A percentile compares a stretch with the other conserved stretches of the same genome.
phyloP scores from a whole-genome alignment of 495 filamentous ascomycete genomes.

The Cercophora samala region DNA sequence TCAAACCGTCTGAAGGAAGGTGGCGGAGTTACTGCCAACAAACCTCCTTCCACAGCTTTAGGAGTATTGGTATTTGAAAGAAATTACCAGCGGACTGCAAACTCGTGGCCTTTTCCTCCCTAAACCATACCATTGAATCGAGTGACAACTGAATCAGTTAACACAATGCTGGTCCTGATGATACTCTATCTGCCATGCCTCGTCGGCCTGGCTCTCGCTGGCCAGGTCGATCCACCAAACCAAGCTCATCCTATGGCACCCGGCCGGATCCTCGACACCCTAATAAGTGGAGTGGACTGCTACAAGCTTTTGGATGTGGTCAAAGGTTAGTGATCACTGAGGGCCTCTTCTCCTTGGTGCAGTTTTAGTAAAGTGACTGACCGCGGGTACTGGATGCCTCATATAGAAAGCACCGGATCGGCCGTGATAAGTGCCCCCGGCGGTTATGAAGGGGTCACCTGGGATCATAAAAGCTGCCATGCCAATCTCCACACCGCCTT shows the following conservation, averaged over 20 bases:
- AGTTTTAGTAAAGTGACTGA: too few relatives aligned
- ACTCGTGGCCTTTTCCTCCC: not conserved
- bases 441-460: too few relatives aligned
- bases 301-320: not conserved
- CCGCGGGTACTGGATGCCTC: too few relatives aligned
- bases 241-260: not conserved
- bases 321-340: not conserved
- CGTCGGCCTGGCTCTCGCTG: not conserved
- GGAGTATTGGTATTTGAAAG: too few relatives aligned
- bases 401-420: too few relatives aligned
- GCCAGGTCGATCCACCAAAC: not conserved
- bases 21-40: too few relatives aligned
- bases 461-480: too few relatives aligned
- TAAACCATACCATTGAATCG: not conserved
- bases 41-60: too few relatives aligned
- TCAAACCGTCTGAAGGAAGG: too few relatives aligned
- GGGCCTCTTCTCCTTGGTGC: too few relatives aligned
- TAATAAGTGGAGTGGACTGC: not conserved
- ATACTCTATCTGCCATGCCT: not conserved
- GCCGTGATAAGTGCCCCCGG: too few relatives aligned
- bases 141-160: not conserved
- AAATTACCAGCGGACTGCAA: not conserved
- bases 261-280: not conserved
- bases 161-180: not conserved
- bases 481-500: too few relatives aligned